Base-by-base conservation (phyloP, 2,329 filamentous ascomycete genomes). In the Keithomyces neogunnii region DNA sequence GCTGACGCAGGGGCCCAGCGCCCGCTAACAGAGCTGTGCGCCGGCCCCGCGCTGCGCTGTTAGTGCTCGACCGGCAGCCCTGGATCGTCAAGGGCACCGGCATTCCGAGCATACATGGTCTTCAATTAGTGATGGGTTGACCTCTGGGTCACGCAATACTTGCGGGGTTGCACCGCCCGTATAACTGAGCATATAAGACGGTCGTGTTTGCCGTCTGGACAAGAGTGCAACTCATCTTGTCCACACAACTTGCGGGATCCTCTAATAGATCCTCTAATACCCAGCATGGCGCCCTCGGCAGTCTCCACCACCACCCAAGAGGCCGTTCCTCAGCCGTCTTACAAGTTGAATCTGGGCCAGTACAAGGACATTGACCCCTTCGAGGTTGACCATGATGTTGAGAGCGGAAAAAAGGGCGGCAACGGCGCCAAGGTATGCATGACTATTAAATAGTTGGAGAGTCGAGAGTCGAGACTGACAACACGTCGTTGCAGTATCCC, bases 401-500 rank as follows among this genome's bases (percentile, higher is more conserved):
- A 66, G 51, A 55, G 58, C 4, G 64, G 64, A 30, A 64, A 63
- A 54, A 56, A 50, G 13, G 60, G 60, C 9, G 56, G 58, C 28
- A 55, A 58, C 32, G 60, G 55, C 7, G 64, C 64, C 51, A 62
- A 61, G 59, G 63, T 64, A 48, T 43, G 59, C n/a, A 19, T 5
- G 29, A 31, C 3, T 3, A 38, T 6, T 6, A 35, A 10, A 35
- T 6, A 35, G 33, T 6, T 6, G 2, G 33, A 35, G 10, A 35
- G 33, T 6, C 33, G 2, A 28, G 40, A 13, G 8, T n/a, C 2
- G 8, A 28, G 11, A 9, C 30, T 49, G 19, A 49, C 48, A 30
- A 13, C 5, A n/a, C 2, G 9, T 29, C n/a, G 5, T 35, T 8
- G 53, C 36, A 81, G 63, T 90, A 88, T 57, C 82, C 82, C 3